phyloP scores from a whole-genome alignment of 2,329 filamentous ascomycete genomes.

The Monosporascus ibericus region DNA sequence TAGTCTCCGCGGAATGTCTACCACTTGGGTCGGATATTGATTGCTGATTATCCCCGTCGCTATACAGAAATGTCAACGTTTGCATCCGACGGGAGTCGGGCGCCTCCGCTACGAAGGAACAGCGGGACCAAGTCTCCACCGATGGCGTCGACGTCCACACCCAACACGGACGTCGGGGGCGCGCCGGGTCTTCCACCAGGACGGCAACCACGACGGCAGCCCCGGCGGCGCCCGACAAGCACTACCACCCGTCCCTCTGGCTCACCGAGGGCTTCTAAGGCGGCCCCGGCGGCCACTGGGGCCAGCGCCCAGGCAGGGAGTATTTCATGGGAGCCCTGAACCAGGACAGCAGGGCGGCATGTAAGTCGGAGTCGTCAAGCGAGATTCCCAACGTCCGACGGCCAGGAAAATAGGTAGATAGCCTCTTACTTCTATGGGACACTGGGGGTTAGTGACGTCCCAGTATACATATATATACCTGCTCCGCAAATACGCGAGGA shows the following conservation, averaged over 20 bases:
- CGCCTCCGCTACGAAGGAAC: conserved; percentile 28
- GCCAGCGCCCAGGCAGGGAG: conserved; percentile 37
- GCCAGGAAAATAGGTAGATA: too few species aligned
- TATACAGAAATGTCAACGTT: conserved; percentile 24
- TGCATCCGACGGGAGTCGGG: conserved; percentile 40
- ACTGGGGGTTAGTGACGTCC: too few species aligned
- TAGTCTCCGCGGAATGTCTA: conserved; percentile 4
- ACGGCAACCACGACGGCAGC: conserved; percentile 34
- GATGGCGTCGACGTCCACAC: conserved; percentile 33
- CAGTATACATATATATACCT: too few species aligned
- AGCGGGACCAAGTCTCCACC: conserved; percentile 28
- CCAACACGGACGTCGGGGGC: conserved; percentile 31
- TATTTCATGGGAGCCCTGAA: conserved; percentile 35
- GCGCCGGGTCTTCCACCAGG: conserved; percentile 37
- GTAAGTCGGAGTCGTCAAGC: too few species aligned
- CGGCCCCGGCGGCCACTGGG: conserved; percentile 21
- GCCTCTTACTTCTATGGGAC: too few species aligned
- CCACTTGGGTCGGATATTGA: background rate
- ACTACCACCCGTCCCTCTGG: conserved; percentile 42
- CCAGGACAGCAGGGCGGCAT: conserved; percentile 19
- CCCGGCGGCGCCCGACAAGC: conserved; percentile 29
- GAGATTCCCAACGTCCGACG: too few species aligned
- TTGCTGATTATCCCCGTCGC: background rate
- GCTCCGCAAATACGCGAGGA: too few species aligned
- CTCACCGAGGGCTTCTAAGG: conserved; percentile 38